Evolutionary conservation across 345 rosid genomes (phyloP).

Genomic region (Excoecaria agallocha): DNA sequence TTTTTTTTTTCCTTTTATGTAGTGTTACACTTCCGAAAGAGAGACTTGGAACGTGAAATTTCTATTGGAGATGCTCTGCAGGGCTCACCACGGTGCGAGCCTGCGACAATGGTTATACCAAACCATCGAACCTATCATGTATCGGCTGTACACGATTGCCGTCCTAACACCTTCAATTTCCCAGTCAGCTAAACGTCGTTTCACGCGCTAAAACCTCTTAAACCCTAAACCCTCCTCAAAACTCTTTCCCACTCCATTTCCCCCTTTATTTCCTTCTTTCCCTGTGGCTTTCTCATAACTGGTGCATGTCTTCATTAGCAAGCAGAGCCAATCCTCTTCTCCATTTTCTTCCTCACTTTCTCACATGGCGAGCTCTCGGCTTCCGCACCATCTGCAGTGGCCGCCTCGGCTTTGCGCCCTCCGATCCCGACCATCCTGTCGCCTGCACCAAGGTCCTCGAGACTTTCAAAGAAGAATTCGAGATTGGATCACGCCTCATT

Average conservation of each 20-base stretch:
- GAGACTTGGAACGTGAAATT: too few species aligned
- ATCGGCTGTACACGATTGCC: neutral
- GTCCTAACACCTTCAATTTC: neutral
- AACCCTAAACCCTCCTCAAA: slow-evolving; percentile 8
- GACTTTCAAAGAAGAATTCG: slow-evolving; percentile 74
- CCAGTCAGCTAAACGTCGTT: too few species aligned
- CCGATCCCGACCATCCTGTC: slow-evolving; percentile 34
- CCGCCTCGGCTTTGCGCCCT: slow-evolving; percentile 52
- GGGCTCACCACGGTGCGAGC: too few species aligned
- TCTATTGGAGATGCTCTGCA: too few species aligned
- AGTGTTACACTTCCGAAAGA: too few species aligned
- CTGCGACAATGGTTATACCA: too few species aligned
- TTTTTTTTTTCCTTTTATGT: too few species aligned
- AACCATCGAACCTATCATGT: too few species aligned
- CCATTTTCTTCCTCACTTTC: slow-evolving; percentile 41
- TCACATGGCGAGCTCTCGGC: slow-evolving; percentile 54
- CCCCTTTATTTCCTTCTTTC: neutral
- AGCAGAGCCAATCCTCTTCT: slow-evolving; percentile 49
- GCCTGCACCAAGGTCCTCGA: slow-evolving; percentile 71
- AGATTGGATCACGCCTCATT: slow-evolving; percentile 64
- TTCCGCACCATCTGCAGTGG: slow-evolving; percentile 60
- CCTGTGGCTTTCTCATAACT: neutral
- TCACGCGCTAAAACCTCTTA: slow-evolving; percentile 18
- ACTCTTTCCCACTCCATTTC: neutral
- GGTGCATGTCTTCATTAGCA: slow-evolving; percentile 50